Evolutionary conservation across 208 protist species (phyloP), one percentile per base, ranked within the genome.

Genomic region (Angomonas deanei): DNA sequence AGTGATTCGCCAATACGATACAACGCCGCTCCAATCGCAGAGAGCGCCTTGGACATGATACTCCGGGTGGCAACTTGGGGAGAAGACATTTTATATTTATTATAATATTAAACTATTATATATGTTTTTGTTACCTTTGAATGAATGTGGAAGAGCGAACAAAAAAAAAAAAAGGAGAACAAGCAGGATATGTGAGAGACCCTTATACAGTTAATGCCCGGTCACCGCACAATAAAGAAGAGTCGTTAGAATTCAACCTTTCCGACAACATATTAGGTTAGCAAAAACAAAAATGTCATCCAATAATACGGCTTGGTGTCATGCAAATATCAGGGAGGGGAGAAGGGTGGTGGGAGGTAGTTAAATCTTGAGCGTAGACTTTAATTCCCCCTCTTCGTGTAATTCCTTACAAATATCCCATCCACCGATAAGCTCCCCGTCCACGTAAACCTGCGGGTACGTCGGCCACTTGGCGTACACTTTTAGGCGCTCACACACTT

Each of bases 391-490:
- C 24, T 77, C 69, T 42, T 94, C 88, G 33, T 91, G 62, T 2
- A 97, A 60, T 66, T 97, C 70, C 28, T 62, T 66, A 64, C 95
- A 91, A 49, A 98, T 88, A 68, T 98, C 94, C 67, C 74, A 88
- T 28, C 94, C 94, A 19, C 94, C 94, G 55, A 98, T 88, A 8
- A 98, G 74, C 66, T 97, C 81, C 17, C 94, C 94, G 68, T 97
- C 85, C 1, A 94, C 88, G 72, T 97, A 98, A 15, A 98, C 80
- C 64, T 98, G 94, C 30, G 94, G 94, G 70, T 84, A 98, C 34
- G 94, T 98, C 24, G 92, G 92, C 91, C 92, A 98, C 58, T 98
- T 90, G 8, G 83, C 80, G 76, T 83, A 97, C 17, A 64, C 74
- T 61, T 97, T 97, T 10, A 98, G 73, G 1, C 82, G 78, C 68